A percentile compares a stretch with the other conserved stretches of the same genome.
These are phyloP conservation scores for Penicillium egyptiacum DNA, from an alignment of 495 filamentous ascomycete species.

Conservation along the genomic window DNA sequence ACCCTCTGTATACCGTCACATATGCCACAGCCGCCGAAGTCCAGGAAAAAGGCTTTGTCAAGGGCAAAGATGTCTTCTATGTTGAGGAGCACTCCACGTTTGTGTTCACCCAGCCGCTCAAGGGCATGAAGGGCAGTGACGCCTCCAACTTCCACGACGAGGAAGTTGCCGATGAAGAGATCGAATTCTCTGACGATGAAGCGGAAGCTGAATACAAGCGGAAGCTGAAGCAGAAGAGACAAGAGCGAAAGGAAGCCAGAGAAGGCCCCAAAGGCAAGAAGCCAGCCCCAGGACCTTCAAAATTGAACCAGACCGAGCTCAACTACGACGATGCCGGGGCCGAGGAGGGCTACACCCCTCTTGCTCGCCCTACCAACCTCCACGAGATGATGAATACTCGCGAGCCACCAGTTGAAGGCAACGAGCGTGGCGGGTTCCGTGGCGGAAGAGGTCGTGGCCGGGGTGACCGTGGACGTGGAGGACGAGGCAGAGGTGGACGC, in stretches of 20 bases:
- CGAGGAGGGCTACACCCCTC: slow-evolving; percentile 62
- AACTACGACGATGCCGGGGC: slow-evolving; percentile 57
- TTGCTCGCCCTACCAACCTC: slow-evolving; percentile 61
- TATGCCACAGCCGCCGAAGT: slow-evolving; percentile 69
- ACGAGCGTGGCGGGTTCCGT: slow-evolving; percentile 35
- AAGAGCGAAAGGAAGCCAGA: slow-evolving; percentile 47
- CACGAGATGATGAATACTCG: slow-evolving; percentile 52
- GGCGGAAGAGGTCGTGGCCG: slow-evolving; percentile 43
- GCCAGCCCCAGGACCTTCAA: slow-evolving; percentile 36
- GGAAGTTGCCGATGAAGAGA: slow-evolving; percentile 78
- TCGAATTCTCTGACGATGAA: slow-evolving; percentile 96
- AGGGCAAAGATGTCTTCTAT: slow-evolving; percentile 73
- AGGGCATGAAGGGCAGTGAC: slow-evolving; percentile 78
- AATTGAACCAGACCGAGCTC: slow-evolving; percentile 45
- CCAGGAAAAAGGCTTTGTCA: slow-evolving; percentile 57
- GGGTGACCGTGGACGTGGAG: slow-evolving; percentile 50
- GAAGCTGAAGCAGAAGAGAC: slow-evolving; percentile 61
- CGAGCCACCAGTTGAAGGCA: slow-evolving; percentile 50
- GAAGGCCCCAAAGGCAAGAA: slow-evolving; percentile 38
- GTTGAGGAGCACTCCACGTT: slow-evolving; percentile 70
- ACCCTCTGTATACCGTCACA: slow-evolving; percentile 76
- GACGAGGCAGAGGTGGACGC: slow-evolving; percentile 48
- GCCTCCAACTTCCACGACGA: slow-evolving; percentile 94
- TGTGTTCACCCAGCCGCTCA: slow-evolving; percentile 79
- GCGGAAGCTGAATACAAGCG: slow-evolving; percentile 80